phyloP scores from a whole-genome alignment of 2,329 filamentous ascomycete species.

The Dothiorella sarmentorum region DNA sequence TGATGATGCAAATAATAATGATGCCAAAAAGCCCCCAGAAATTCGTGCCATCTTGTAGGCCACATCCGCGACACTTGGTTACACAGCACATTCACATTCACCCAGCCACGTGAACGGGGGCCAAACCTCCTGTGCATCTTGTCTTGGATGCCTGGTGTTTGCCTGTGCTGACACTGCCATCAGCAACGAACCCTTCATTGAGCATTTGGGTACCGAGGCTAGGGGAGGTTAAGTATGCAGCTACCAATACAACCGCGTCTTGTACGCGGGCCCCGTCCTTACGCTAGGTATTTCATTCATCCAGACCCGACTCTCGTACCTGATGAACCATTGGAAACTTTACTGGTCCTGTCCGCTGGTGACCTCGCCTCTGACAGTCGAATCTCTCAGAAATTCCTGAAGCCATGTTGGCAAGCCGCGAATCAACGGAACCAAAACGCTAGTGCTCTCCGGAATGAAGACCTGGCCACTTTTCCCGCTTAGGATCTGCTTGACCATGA shows the following conservation, averaged over 20 bases:
- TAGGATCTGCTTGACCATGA: slow-evolving; percentile 28
- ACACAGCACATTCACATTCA: background rate
- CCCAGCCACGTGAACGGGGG: background rate
- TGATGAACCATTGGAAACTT: no score
- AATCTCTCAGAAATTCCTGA: slow-evolving; percentile 27
- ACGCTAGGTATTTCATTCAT: no score
- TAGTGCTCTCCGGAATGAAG: slow-evolving; percentile 23
- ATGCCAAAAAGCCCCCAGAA: background rate
- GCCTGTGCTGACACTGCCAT: background rate
- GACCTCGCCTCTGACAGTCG: background rate
- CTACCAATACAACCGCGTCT: no score
- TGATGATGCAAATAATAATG: background rate
- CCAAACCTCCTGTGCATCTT: background rate
- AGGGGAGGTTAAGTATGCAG: no score
- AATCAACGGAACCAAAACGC: slow-evolving; percentile 30
- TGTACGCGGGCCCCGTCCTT: no score
- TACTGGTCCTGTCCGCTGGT: background rate
- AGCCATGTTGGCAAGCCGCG: slow-evolving; percentile 27
- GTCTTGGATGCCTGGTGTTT: slow-evolving; percentile 4
- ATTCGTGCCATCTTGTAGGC: background rate
- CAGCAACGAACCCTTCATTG: no score
- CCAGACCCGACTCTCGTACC: background rate
- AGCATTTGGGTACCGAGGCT: no score
- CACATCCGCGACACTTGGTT: background rate
- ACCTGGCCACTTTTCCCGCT: slow-evolving; percentile 26